A percentile compares a stretch with the other conserved stretches of the same genome.
phyloP scores from a whole-genome alignment of 495 filamentous ascomycete species.

The Recurvomyces mirabilis region DNA sequence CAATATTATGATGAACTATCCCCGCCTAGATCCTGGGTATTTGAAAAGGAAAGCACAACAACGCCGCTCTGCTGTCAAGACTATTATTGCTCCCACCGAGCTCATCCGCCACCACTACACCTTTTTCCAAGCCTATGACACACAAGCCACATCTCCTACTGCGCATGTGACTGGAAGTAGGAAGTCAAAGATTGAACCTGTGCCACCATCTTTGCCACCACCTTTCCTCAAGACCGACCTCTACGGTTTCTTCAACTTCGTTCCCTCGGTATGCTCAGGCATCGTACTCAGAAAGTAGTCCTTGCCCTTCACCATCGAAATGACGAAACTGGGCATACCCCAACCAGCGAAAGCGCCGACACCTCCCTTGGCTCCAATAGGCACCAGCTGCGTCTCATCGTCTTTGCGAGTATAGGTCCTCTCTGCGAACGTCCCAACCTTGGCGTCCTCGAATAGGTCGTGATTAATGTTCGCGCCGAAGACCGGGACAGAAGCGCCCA shows the following conservation, averaged over 20 bases:
- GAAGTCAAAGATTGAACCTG: too few species aligned
- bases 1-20: too few species aligned
- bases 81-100: too few species aligned
- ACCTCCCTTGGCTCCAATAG: constrained; percentile 42
- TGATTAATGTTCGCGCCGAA: constrained; percentile 37
- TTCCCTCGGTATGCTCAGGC: constrained; percentile 4
- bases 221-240: too few species aligned
- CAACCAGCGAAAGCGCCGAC: constrained; percentile 47
- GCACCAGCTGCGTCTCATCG: constrained; percentile 37
- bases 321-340: constrained; percentile 41
- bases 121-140: too few species aligned
- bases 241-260: constrained; percentile 9
- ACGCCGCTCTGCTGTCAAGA: too few species aligned
- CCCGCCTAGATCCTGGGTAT: too few species aligned
- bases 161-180: too few species aligned
- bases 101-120: too few species aligned
- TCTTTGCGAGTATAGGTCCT: constrained; percentile 24
- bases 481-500: constrained; percentile 33
- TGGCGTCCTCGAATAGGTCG: constrained; percentile 23
- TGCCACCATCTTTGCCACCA: too few species aligned
- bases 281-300: constrained; percentile 41
- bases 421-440: constrained; percentile 18
- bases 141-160: too few species aligned
- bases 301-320: constrained; percentile 51
- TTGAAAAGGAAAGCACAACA: too few species aligned